Evolutionary conservation across 495 filamentous ascomycete genomes (phyloP), one percentile per base, ranked within the genome.

Genomic region (Tuber borchii): DNA sequence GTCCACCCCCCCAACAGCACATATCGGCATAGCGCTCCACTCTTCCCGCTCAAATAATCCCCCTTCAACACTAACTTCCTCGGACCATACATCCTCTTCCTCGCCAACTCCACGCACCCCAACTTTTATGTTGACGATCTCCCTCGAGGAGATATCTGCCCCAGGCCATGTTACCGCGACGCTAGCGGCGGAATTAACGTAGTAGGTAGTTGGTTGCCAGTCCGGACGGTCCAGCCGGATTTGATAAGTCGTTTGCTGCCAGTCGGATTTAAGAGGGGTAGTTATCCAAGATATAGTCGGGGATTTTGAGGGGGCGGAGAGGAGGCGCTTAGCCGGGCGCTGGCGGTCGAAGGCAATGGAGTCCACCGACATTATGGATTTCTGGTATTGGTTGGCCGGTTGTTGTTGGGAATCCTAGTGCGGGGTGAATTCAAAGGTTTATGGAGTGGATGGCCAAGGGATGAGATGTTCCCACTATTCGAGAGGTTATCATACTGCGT

Each of bases 381-480:
- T 65, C 12, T 1, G 31, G 56, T 65, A 34, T 31, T 61, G 56
- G 56, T 16, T 19, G 56, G 56, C 8, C 17, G 56, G 26, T 34
- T 34, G 56, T 31, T 65, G 26, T 14, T 16, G 26, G 26, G 56
- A 61, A 61, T 4, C 3, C n/a, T 8, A 1, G 56, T 65, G 56
- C 56, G 56, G 56, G 56, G 56, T 65, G 26, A 34, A 65, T 17
- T 16, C 26, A 31, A 3, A n/a, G 26, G 56, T 65, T 26, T 26
- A 61, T 12, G 56, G n/a, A 14, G 31, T 17, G 12, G 31, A 17
- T 19, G 56, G 56, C 4, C 26, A 65, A 65, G 56, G 56, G 56
- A 65, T 65, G 56, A 65, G 56, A 65, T 65, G 56, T 65, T 65
- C 56, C 34, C 14, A 65, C 56, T 16, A 65, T 34, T 65, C 56